Evolutionary conservation across 2,329 filamentous ascomycete genomes (phyloP).

Genomic region (Neofusicoccum sp.): DNA sequence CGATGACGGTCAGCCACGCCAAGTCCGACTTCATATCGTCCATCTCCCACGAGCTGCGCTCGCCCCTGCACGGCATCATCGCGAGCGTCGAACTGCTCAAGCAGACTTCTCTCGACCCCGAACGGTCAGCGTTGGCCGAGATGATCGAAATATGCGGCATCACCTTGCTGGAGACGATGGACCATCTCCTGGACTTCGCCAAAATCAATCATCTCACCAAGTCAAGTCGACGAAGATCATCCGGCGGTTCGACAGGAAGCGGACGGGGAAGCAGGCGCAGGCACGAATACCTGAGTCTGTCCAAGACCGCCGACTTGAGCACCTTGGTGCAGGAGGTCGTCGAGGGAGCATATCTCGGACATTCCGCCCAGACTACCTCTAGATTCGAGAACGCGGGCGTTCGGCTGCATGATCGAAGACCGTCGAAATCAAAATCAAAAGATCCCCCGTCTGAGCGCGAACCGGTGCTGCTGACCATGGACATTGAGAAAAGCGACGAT

Average conservation of each 20-base stretch:
- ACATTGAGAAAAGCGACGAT: constrained; percentile 36
- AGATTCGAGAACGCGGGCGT: background rate
- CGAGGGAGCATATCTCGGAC: constrained; percentile 1
- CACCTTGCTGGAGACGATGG: constrained; percentile 44
- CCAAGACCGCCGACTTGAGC: background rate
- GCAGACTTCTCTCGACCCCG: constrained; percentile 20
- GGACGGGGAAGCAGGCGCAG: background rate
- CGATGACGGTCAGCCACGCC: constrained; percentile 40
- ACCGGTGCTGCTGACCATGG: constrained; percentile 37
- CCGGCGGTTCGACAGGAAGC: background rate
- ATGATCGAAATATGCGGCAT: constrained; percentile 41
- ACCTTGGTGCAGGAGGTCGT: constrained; percentile 8
- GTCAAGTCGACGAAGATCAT: background rate
- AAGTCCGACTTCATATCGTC: constrained; percentile 44
- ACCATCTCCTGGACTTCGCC: constrained; percentile 30
- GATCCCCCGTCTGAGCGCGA: background rate
- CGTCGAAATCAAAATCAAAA: background rate
- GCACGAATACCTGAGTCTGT: background rate
- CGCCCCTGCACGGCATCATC: constrained; percentile 15
- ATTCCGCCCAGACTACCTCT: background rate
- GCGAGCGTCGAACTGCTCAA: constrained; percentile 20
- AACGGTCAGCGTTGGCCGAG: constrained; percentile 11
- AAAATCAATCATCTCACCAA: constrained; percentile 30
- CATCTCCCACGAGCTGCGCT: constrained; percentile 38
- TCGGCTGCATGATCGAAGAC: background rate